Base-by-base conservation (phyloP, 768 basidiomycete genomes). In the Russula sp. region DNA sequence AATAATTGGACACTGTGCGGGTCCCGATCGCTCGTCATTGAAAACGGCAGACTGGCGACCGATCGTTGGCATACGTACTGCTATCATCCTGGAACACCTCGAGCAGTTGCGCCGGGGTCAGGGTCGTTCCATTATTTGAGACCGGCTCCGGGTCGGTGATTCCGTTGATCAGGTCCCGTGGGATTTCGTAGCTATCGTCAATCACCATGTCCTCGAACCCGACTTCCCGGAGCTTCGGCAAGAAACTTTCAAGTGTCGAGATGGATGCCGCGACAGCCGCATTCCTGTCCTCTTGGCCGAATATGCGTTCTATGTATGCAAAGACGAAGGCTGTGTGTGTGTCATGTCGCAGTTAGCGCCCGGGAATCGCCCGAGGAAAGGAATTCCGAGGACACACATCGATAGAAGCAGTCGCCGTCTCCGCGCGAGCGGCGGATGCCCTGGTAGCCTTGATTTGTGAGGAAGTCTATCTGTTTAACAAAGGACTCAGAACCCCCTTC, bases 401-500 rank as follows among this genome's bases (percentile, higher is more conserved):
- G 80, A 72, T 95, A 97, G 73, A 95, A 96, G 71, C 94, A 96
- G 71, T 90, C 90, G 0, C 94, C 83, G 68, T 84, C 83, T 75
- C 93, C 93, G 74, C 85, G 80, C 0, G 88, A 83, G 57, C 91
- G 77, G 69, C 91, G 79, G 46, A 96, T 77, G 11, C 74, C 76
- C 38, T 75, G 75, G 74, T 82, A 94, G 1, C 91, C 92, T 47
- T 83, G 74, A 16, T 66, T 67, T 50, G 76, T 73, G 22, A 98
- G 75, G 74, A 82, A 83, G 65, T 88, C 83, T 63, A 98, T 87
- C 74, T 96, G 91, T 59, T 79, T 76, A 6, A 88, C 69, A 69
- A 94, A 91, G 6, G 75, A 69, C 9, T 75, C 74, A 0, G 83
- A 78, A 3, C 83, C 84, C 38, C 76, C 75, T 67, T 83, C 81